Percentiles rank a stretch among this genome's conserved stretches.
Conservation (phyloP, 1,139 yeast species). For the Nakaseomyces bracarensis region DNA sequence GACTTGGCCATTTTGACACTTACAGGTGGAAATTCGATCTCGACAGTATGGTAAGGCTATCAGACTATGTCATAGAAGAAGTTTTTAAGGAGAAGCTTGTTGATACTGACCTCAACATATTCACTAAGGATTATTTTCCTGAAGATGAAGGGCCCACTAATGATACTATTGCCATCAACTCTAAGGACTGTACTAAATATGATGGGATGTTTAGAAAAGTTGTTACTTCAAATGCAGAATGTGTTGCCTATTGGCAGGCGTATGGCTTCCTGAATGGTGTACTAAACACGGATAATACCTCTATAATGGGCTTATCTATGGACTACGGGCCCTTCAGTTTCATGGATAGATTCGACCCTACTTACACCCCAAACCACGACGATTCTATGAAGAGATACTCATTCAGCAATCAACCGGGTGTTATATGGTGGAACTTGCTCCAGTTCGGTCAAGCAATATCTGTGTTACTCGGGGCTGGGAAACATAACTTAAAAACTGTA, state of each 20-base stretch:
- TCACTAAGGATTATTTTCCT: slow-evolving; percentile 22
- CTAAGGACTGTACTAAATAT: slow-evolving; percentile 50
- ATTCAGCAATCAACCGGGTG: slow-evolving; percentile 71
- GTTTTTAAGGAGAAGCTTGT: slow-evolving; percentile 45
- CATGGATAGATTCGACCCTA: slow-evolving; percentile 74
- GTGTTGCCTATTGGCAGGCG: slow-evolving; percentile 81
- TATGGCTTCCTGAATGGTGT: slow-evolving; percentile 94
- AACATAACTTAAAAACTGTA: slow-evolving; percentile 36
- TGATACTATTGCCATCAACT: slow-evolving; percentile 26
- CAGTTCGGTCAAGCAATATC: slow-evolving; percentile 80
- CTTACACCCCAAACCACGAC: slow-evolving; percentile 84
- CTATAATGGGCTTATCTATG: slow-evolving; percentile 74
- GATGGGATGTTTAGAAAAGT: slow-evolving; percentile 66
- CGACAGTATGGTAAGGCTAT: slow-evolving; percentile 48
- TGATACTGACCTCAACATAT: slow-evolving; percentile 25
- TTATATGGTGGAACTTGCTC: slow-evolving; percentile 90
- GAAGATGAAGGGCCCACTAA: slow-evolving; percentile 18
- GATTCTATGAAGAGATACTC: slow-evolving; percentile 67
- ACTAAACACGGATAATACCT: slow-evolving; percentile 87
- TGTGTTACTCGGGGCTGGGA: slow-evolving; percentile 68
- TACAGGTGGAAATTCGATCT: slow-evolving; percentile 70
- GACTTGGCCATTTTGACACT: slow-evolving; percentile 86
- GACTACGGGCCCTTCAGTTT: slow-evolving; percentile 96
- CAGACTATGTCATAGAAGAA: slow-evolving; percentile 67
- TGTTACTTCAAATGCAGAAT: slow-evolving; percentile 60